Conservation (phyloP, 2,329 filamentous ascomycete species). For the Aspergillus sp. region DNA sequence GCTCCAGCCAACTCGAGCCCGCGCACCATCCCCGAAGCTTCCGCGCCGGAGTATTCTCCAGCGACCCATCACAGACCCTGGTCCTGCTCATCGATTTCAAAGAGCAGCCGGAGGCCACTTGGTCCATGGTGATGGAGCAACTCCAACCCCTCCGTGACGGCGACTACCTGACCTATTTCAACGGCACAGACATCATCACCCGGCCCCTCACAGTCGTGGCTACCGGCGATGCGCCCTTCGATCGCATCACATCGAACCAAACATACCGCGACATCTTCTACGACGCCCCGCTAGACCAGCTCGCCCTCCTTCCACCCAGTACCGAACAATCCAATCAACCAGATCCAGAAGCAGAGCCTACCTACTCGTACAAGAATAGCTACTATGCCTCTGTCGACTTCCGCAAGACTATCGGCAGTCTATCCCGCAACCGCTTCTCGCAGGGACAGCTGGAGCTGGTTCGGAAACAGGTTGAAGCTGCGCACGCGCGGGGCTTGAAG, state of each 20-base stretch:
- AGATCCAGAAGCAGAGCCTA: neutral
- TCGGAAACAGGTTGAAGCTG: slow-evolving; percentile 50
- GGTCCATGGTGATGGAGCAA: slow-evolving; percentile 34
- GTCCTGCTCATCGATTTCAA: slow-evolving; percentile 72
- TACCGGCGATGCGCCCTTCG: slow-evolving; percentile 51
- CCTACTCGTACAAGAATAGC: slow-evolving; percentile 59
- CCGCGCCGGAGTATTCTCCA: slow-evolving; percentile 57
- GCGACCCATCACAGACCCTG: slow-evolving; percentile 56
- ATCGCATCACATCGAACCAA: slow-evolving; percentile 38
- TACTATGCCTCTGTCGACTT: slow-evolving; percentile 68
- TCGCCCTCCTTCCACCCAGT: neutral
- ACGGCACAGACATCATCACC: slow-evolving; percentile 38
- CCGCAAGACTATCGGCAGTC: slow-evolving; percentile 52
- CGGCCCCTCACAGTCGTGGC: slow-evolving; percentile 52
- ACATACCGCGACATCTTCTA: slow-evolving; percentile 53
- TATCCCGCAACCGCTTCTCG: slow-evolving; percentile 53
- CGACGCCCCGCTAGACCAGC: slow-evolving; percentile 47
- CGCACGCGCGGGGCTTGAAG: slow-evolving; percentile 56
- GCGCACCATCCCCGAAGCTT: slow-evolving; percentile 21
- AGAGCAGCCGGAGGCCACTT: slow-evolving; percentile 48
- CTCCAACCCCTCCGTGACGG: slow-evolving; percentile 45
- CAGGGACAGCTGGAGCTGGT: slow-evolving; percentile 48
- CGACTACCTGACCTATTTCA: slow-evolving; percentile 48
- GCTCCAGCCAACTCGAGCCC: slow-evolving; percentile 21
- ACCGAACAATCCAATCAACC: neutral